Evolutionary conservation across 257 asterid species (phyloP).

Genomic region (Gynochthodes officinalis): DNA sequence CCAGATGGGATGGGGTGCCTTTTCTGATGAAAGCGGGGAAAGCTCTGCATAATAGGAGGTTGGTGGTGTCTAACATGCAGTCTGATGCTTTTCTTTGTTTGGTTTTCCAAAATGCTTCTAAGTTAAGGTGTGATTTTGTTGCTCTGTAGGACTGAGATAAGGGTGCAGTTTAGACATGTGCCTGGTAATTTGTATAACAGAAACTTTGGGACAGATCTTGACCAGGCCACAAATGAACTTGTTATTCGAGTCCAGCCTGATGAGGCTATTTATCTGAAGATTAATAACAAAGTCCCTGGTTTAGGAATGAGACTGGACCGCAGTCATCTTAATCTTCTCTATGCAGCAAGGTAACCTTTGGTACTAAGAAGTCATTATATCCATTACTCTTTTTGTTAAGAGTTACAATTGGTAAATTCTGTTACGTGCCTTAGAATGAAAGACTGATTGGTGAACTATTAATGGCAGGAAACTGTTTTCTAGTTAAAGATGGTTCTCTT

Average conservation of each 20-base stretch:
- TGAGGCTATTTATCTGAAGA: constrained; percentile 84
- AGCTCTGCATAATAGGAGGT: constrained; percentile 83
- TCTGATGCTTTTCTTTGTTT: background rate
- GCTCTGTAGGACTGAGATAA: constrained; percentile 66
- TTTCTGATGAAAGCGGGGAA: constrained; percentile 98
- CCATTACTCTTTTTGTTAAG: background rate
- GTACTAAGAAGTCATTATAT: background rate
- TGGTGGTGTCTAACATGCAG: constrained; percentile 7
- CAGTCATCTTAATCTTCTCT: constrained; percentile 89
- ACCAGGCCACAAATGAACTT: constrained; percentile 88
- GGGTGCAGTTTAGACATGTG: constrained; percentile 94
- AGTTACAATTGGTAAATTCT: background rate
- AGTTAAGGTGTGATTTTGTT: constrained; percentile 10
- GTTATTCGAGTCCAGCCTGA: constrained; percentile 98
- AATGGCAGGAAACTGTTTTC: too few species aligned
- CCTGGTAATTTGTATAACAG: constrained; percentile 84
- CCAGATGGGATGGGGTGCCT: constrained; percentile 99
- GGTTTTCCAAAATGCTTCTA: background rate
- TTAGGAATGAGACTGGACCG: constrained; percentile 87
- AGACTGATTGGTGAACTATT: background rate
- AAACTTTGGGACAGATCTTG: constrained; percentile 71
- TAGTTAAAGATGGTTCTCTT: background rate
- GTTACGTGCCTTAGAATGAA: background rate
- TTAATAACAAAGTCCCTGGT: constrained; percentile 95
- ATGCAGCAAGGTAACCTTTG: constrained; percentile 70